Conservation (phyloP, 768 basidiomycete genomes). For the Naganishia friedmannii region DNA sequence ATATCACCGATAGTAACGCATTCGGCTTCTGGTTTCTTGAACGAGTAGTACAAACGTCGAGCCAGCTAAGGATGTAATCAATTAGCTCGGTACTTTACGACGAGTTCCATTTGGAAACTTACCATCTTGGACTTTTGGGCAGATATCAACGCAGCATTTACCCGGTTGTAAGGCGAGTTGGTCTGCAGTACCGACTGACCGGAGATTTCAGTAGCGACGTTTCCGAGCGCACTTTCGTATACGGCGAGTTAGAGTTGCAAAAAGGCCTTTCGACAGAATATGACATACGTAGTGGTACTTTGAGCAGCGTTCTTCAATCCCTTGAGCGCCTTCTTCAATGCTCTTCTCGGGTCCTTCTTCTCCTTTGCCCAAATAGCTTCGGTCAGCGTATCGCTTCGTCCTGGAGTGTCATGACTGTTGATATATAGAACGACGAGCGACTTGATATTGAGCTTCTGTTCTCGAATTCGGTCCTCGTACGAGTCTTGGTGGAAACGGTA, state of each 20-base stretch:
- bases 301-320: slow-evolving; percentile 71
- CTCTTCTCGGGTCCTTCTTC: slow-evolving; percentile 57
- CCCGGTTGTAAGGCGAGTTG: slow-evolving; percentile 76
- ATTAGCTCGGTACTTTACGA: slow-evolving; percentile 43
- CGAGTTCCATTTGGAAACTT: slow-evolving; percentile 14
- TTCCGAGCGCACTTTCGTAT: slow-evolving; percentile 56
- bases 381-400: slow-evolving; percentile 64
- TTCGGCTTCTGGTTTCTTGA: slow-evolving; percentile 63
- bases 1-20: slow-evolving; percentile 68
- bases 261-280: neutral
- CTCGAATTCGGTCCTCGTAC: slow-evolving; percentile 77
- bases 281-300: slow-evolving; percentile 66
- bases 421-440: slow-evolving; percentile 72
- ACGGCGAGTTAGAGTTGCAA: neutral
- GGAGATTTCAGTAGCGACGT: slow-evolving; percentile 63
- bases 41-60: slow-evolving; percentile 80
- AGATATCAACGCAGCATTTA: slow-evolving; percentile 72
- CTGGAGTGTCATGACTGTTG: slow-evolving; percentile 70
- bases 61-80: slow-evolving; percentile 58
- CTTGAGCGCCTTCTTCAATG: slow-evolving; percentile 69
- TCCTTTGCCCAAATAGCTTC: slow-evolving; percentile 51
- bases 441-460: slow-evolving; percentile 74
- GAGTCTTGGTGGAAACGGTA: slow-evolving; percentile 62
- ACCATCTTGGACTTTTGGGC: slow-evolving; percentile 65
- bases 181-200: slow-evolving; percentile 72